A percentile compares a stretch with the other conserved stretches of the same genome.
Evolutionary conservation across 331 rosid genomes (phyloP).

Genomic region (Spiraea crenata): DNA sequence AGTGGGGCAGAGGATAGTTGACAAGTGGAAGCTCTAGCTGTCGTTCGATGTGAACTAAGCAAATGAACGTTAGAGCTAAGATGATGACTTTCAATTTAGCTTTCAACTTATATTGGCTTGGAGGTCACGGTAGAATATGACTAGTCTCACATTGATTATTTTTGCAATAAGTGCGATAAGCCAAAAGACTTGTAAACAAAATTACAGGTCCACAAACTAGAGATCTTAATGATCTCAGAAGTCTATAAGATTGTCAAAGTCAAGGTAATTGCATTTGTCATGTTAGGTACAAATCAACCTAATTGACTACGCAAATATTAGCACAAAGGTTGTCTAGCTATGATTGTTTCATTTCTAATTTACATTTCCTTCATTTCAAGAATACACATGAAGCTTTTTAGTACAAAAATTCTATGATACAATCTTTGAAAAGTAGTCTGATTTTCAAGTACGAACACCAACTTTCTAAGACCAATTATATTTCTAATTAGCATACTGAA

Average conservation of each 20-base stretch:
- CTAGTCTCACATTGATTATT: not conserved
- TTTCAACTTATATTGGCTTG: conserved; percentile 4
- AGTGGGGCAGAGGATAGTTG: not conserved
- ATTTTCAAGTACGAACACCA: too few species aligned
- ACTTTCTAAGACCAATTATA: too few species aligned
- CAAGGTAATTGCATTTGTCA: not conserved
- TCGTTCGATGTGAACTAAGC: not conserved
- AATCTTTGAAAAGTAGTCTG: too few species aligned
- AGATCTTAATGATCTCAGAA: not conserved
- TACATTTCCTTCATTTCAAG: too few species aligned
- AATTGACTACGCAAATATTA: not conserved
- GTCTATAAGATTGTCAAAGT: too few species aligned
- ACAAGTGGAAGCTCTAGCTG: not conserved
- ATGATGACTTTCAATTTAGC: not conserved
- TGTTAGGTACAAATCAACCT: not conserved
- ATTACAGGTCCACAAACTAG: conserved; percentile 4
- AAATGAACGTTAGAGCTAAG: not conserved
- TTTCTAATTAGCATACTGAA: too few species aligned
- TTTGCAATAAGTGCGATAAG: not conserved
- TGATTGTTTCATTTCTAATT: not conserved
- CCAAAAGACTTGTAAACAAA: not conserved
- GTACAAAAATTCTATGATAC: too few species aligned
- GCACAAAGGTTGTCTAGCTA: not conserved
- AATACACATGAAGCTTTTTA: too few species aligned
- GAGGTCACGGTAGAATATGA: not conserved